A percentile compares a stretch with the other conserved stretches of the same genome.
These are phyloP conservation scores for Scedosporium apiospermum DNA, from an alignment of 2,329 filamentous ascomycete genomes.

Conservation along the genomic window DNA sequence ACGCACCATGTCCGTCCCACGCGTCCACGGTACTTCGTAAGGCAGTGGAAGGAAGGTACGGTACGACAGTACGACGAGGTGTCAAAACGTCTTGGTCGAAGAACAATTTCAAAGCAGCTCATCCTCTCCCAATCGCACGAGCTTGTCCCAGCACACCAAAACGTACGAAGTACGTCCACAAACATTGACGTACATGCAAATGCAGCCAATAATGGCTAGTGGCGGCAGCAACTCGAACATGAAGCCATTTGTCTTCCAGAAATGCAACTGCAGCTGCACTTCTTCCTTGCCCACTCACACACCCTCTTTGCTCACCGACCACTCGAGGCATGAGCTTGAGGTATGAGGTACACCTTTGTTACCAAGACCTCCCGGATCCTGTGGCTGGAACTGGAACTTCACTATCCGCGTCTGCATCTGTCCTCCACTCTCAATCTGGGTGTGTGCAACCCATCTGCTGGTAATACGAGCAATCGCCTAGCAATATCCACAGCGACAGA, in stretches of 20 bases:
- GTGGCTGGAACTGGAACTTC: not conserved
- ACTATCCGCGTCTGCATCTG: not conserved
- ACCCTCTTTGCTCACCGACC: not conserved
- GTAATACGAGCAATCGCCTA: not conserved
- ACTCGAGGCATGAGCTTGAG: not conserved
- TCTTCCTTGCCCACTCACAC: not conserved
- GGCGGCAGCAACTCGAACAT: not conserved
- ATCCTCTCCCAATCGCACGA: constrained; percentile 1
- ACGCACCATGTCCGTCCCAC: not conserved
- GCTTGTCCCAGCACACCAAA: not conserved
- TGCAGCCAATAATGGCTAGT: not conserved
- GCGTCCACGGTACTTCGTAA: not conserved
- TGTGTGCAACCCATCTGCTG: not conserved
- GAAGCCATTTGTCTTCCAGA: not conserved
- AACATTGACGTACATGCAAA: not conserved
- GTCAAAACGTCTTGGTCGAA: not conserved
- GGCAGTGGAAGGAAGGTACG: not conserved
- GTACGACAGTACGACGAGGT: not conserved
- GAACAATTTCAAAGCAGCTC: not conserved
- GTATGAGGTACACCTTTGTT: not conserved
- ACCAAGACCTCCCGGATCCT: not conserved
- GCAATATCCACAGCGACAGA: no score
- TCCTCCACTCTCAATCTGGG: not conserved
- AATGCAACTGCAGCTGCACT: not conserved
- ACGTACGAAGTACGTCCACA: not conserved